phyloP scores from a whole-genome alignment of 208 protist genomes.

The Vickermania spadyakhi region DNA sequence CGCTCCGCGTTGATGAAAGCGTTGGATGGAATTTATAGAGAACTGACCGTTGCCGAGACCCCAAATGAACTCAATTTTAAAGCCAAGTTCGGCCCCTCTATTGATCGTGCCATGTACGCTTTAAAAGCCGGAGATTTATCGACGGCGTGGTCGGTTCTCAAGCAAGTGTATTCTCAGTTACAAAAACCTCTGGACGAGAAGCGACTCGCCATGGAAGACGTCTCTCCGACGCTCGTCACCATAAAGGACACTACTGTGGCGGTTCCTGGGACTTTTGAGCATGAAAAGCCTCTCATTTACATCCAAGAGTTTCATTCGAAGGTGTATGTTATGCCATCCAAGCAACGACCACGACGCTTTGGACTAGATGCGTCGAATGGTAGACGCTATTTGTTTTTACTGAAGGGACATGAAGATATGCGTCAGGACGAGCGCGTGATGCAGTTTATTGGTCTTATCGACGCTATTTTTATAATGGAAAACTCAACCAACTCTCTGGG shows the following conservation, averaged over 20 bases:
- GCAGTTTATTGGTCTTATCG: constrained; percentile 99
- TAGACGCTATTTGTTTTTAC: constrained; percentile 94
- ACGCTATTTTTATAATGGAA: constrained; percentile 95
- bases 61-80: constrained; percentile 93
- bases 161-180: constrained; percentile 81
- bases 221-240: constrained; percentile 91
- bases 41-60: constrained; percentile 89
- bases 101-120: constrained; percentile 44
- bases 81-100: constrained; percentile 54
- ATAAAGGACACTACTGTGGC: constrained; percentile 94
- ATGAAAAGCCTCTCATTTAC: constrained; percentile 83
- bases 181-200: constrained; percentile 62
- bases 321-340: constrained; percentile 97
- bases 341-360: constrained; percentile 98
- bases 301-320: constrained; percentile 92
- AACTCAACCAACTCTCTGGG: constrained; percentile 74
- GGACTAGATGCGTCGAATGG: constrained; percentile 95
- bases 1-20: constrained; percentile 85
- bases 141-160: constrained; percentile 65
- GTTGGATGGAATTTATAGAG: constrained; percentile 94
- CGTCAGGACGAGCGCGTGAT: constrained; percentile 99
- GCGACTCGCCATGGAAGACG: constrained; percentile 72
- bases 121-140: constrained; percentile 46
- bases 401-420: constrained; percentile 98
- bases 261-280: constrained; percentile 96